Conservation (phyloP, 2,329 filamentous ascomycete genomes). For the Taxawa tesnikishii region DNA sequence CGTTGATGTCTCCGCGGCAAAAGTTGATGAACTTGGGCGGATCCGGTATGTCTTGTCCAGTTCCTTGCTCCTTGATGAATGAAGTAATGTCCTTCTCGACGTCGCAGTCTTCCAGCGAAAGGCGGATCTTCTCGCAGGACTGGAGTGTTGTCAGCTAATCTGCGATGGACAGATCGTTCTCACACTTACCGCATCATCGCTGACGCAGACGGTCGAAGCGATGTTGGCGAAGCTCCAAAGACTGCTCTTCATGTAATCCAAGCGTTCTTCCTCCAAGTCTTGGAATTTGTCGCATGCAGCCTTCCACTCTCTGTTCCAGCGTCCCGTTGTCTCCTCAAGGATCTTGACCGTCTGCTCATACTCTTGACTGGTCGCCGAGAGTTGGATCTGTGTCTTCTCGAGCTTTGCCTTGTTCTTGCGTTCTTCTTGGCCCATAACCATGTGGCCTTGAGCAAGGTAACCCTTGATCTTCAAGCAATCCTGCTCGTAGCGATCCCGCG, state of each 20-base stretch:
- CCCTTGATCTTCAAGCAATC: slow-evolving; percentile 98
- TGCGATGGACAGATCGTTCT: slow-evolving; percentile 13
- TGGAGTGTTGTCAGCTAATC: too few species aligned
- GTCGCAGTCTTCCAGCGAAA: slow-evolving; percentile 89
- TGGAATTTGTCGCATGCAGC: slow-evolving; percentile 96
- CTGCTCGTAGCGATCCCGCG: slow-evolving; percentile 89
- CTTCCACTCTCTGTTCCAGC: slow-evolving; percentile 99
- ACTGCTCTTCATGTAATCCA: slow-evolving; percentile 96
- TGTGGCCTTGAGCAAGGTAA: slow-evolving; percentile 94
- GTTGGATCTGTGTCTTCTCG: slow-evolving; percentile 94
- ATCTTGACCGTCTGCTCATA: slow-evolving; percentile 90
- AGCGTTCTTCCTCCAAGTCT: slow-evolving; percentile 89
- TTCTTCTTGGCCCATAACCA: slow-evolving; percentile 99
- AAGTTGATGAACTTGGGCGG: slow-evolving; percentile 98
- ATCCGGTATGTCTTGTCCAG: slow-evolving; percentile 94
- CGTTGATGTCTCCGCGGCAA: slow-evolving; percentile 72
- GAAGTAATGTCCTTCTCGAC: slow-evolving; percentile 85
- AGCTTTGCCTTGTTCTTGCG: slow-evolving; percentile 97
- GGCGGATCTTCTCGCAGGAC: slow-evolving; percentile 88
- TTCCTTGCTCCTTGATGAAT: slow-evolving; percentile 84
- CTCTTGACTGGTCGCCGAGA: slow-evolving; percentile 81
- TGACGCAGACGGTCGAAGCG: slow-evolving; percentile 92
- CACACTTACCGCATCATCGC: slow-evolving; percentile 76
- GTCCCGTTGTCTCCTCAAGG: slow-evolving; percentile 83
- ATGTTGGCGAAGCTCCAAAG: slow-evolving; percentile 98